Conservation (phyloP, 2,329 filamentous ascomycete genomes). For the Davidsoniella eucalypti region DNA sequence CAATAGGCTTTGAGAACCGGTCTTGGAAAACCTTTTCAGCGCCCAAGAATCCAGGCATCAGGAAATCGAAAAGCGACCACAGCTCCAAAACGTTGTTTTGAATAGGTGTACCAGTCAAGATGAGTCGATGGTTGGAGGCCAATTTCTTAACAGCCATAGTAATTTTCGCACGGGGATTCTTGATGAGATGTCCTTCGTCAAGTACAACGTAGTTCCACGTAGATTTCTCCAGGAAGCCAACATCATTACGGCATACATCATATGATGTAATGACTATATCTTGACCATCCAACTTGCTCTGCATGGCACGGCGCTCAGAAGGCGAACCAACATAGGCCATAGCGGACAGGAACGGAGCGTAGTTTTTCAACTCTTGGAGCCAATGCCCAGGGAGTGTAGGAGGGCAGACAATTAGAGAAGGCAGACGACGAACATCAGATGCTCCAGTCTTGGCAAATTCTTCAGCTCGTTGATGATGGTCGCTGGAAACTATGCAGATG, state of each 20-base stretch:
- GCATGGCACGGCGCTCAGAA: constrained; percentile 56
- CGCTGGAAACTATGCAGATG: constrained; percentile 92
- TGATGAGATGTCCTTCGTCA: constrained; percentile 95
- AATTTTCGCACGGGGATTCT: constrained; percentile 95
- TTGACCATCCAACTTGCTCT: constrained; percentile 52
- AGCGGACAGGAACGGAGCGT: constrained; percentile 82
- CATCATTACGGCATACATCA: constrained; percentile 91
- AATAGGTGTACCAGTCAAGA: constrained; percentile 91
- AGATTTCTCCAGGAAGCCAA: constrained; percentile 64
- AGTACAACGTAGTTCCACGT: constrained; percentile 97
- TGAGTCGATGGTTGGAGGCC: constrained; percentile 81
- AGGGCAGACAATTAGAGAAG: constrained; percentile 88
- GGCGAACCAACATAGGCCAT: constrained; percentile 86
- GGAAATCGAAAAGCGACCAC: constrained; percentile 95
- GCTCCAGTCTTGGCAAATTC: constrained; percentile 73
- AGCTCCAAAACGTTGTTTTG: constrained; percentile 95
- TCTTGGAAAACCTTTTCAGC: constrained; percentile 92
- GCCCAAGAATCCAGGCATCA: constrained; percentile 96
- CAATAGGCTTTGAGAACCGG: constrained; percentile 86
- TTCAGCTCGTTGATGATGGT: constrained; percentile 84
- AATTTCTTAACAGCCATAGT: constrained; percentile 83
- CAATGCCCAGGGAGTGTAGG: constrained; percentile 94
- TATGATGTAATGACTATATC: constrained; percentile 97
- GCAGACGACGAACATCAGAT: constrained; percentile 60
- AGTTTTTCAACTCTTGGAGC: constrained; percentile 94